Conservation (phyloP, 441 rosid species). For the Rhodomyrtus psidioides region DNA sequence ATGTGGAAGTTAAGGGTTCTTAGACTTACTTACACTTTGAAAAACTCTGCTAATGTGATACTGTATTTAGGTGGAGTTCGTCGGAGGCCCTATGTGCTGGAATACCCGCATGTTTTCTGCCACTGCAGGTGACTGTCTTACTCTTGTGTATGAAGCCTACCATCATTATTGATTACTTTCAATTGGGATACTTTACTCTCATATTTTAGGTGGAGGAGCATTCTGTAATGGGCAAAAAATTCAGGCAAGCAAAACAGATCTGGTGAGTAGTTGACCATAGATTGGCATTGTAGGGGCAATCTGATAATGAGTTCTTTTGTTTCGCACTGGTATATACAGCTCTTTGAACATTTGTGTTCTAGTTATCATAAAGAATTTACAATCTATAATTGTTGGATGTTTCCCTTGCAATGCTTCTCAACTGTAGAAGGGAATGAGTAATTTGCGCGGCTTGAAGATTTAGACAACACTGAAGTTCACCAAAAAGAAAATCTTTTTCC, state of each 20-base stretch:
- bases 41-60: neutral
- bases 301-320: neutral
- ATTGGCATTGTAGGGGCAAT: neutral
- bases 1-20: neutral
- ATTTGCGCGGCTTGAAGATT: neutral
- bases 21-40: neutral
- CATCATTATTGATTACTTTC: neutral
- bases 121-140: slow-evolving; percentile 50
- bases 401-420: neutral
- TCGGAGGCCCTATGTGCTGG: slow-evolving; percentile 98
- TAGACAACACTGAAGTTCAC: neutral
- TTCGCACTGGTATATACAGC: neutral
- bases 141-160: neutral
- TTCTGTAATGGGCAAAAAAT: slow-evolving; percentile 85
- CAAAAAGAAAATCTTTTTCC: neutral
- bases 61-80: slow-evolving; percentile 73
- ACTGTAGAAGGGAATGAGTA: neutral
- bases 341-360: neutral
- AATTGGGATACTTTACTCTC: neutral
- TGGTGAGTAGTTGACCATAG: slow-evolving; percentile 31
- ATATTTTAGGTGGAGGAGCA: slow-evolving; percentile 78
- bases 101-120: slow-evolving; percentile 83
- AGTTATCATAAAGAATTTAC: neutral
- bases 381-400: neutral
- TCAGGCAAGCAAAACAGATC: slow-evolving; percentile 61